Evolutionary conservation across 2,329 filamentous ascomycete species (phyloP), one percentile per base, ranked within the genome.

Genomic region (Neofusicoccum umdonicola): DNA sequence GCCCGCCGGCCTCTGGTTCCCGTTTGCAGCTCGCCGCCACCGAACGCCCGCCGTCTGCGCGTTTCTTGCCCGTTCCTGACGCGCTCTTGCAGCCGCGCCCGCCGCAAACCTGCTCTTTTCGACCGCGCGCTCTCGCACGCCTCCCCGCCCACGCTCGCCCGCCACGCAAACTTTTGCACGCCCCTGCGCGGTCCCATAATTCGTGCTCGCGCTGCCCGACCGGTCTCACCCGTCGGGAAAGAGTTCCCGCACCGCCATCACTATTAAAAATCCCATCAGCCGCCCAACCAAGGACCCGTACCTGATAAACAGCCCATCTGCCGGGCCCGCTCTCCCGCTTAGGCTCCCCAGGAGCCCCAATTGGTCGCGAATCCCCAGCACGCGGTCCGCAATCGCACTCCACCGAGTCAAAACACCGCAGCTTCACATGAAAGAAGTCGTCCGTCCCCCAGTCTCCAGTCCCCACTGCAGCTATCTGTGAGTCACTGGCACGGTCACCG

Each of bases 181-280:
- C 27, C 39, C 51, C 48, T 63, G 37, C 48, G 39, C 27, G 41
- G 48, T 27, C 41, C 50, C 61, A 56, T 48, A 47, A 47, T 63
- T 56, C 61, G 41, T 45, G 22, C 61, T 27, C 22, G 15, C 19
- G 39, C 50, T n/a, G 50, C 39, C 61, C 27, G 42, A 54, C 41
- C 34, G n/a, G 17, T 45, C 35, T 15, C 27, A 31, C 27, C 50
- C 31, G 41, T 56, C 61, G 61, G 61, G 51, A 63, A 63, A 52
- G 48, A 63, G 61, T 45, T 63, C 61, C 61, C 61, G 61, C 50
- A 47, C 48, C 39, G 41, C 61, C 48, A 63, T 50, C 47, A 54
- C 39, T 22, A 34, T 45, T 45, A 41, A 56, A 42, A 41, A 27
- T 56, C 41, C 37, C 41, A 15, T 44, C 13, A 35, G 11, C 56